phyloP scores from a whole-genome alignment of 352 stramenopile species.

The Globisporangium cederbergense region DNA sequence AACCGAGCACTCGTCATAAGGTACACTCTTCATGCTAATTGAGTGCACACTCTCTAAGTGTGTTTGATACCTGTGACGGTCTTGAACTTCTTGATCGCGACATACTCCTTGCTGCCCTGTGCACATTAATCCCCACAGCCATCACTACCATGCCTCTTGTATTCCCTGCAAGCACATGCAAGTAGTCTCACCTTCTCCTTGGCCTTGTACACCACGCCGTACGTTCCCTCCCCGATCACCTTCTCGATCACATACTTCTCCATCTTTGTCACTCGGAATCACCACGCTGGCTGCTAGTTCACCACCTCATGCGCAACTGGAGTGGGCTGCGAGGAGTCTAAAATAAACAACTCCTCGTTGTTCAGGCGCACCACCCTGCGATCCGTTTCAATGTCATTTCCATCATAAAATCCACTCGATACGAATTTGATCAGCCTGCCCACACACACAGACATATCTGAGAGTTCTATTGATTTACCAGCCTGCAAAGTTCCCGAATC shows the following conservation, averaged over 20 bases:
- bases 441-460: background rate
- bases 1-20: background rate
- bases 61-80: slow-evolving; percentile 35
- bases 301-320: background rate
- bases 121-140: background rate
- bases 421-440: background rate
- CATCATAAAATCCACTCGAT: background rate
- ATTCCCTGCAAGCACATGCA: background rate
- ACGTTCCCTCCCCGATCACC: slow-evolving; percentile 80
- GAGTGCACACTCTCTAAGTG: background rate
- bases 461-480: slow-evolving; percentile 37
- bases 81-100: slow-evolving; percentile 87
- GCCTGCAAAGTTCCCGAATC: slow-evolving; percentile 77
- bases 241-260: slow-evolving; percentile 81
- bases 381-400: slow-evolving; percentile 14
- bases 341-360: slow-evolving; percentile 3
- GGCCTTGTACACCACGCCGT: slow-evolving; percentile 79
- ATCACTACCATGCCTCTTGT: background rate
- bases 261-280: slow-evolving; percentile 28
- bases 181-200: slow-evolving; percentile 54
- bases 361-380: background rate
- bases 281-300: background rate
- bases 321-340: background rate
- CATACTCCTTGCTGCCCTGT: slow-evolving; percentile 55
- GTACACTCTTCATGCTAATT: background rate